phyloP scores from a whole-genome alignment of 805 yeast genomes.

The Candida methanosorbosa region DNA sequence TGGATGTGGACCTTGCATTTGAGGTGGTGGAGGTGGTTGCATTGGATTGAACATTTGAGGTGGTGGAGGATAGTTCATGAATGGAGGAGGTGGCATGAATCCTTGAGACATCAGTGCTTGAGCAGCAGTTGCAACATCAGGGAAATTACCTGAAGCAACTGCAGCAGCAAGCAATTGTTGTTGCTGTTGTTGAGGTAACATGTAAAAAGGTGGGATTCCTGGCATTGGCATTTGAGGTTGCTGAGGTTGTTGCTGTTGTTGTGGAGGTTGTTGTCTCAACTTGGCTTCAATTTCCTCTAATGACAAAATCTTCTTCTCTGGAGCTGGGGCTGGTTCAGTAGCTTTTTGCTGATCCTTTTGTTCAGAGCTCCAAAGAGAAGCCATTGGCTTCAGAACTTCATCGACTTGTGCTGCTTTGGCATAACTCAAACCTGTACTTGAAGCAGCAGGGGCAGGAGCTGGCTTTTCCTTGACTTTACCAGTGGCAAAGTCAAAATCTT shows the following conservation, averaged over 20 bases:
- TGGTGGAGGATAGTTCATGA: constrained; percentile 5
- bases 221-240: constrained; percentile 12
- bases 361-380: constrained; percentile 52
- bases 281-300: constrained; percentile 83
- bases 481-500: constrained; percentile 59
- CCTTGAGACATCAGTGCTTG: constrained; percentile 22
- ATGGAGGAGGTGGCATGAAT: constrained; percentile 16
- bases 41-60: constrained; percentile 8
- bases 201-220: constrained; percentile 15
- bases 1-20: constrained; percentile 11
- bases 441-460: constrained; percentile 8
- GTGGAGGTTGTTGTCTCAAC: constrained; percentile 33
- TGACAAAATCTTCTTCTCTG: constrained; percentile 46
- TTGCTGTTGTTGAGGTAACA: constrained; percentile 22
- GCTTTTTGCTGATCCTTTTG: constrained; percentile 1
- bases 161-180: constrained; percentile 22
- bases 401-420: constrained; percentile 35
- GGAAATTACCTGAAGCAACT: constrained; percentile 24
- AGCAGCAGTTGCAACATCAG: constrained; percentile 21
- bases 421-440: constrained; percentile 27
- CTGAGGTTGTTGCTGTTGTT: constrained; percentile 14
- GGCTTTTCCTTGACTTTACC: constrained; percentile 11
- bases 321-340: constrained; percentile 7
- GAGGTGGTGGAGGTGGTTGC: constrained; percentile 14
- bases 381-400: constrained; percentile 55